These are phyloP conservation scores for Chaetomiaceae sp. DNA, from an alignment of 2,329 filamentous ascomycete species.

Conservation along the genomic window DNA sequence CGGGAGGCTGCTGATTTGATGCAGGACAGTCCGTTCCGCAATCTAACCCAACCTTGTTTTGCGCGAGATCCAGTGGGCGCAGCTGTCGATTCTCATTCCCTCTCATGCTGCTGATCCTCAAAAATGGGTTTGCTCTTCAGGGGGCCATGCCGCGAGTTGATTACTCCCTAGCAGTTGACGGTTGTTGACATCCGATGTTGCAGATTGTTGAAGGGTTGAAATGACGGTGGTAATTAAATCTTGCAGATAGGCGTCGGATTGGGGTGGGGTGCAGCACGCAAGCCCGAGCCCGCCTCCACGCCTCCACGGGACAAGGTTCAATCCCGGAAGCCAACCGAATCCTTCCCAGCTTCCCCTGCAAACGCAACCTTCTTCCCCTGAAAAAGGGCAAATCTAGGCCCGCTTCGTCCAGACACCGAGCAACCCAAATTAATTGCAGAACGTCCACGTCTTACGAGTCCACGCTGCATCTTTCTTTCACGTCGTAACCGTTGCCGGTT, in stretches of 20 bases:
- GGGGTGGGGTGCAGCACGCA: constrained; percentile 17
- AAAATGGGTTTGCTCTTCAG: no score
- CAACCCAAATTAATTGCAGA: constrained; percentile 11
- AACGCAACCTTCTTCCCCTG: background rate
- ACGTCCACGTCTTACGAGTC: background rate
- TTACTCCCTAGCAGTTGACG: no score
- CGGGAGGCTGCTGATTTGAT: constrained; percentile 19
- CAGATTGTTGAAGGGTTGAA: background rate
- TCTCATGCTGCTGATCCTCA: no score
- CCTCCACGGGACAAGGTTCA: background rate
- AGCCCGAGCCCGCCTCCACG: no score
- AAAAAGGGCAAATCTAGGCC: constrained; percentile 12
- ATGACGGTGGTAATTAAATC: constrained; percentile 19
- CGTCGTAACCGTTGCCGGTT: constrained; percentile 4
- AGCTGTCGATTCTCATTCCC: background rate
- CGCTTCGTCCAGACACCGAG: background rate
- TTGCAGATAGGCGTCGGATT: constrained; percentile 22
- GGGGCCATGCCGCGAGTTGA: no score
- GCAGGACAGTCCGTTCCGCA: constrained; percentile 1
- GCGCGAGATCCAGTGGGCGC: constrained; percentile 1
- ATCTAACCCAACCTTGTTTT: constrained; percentile 10
- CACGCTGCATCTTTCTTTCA: constrained; percentile 1
- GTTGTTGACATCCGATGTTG: constrained; percentile 1
- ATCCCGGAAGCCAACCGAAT: constrained; percentile 1
- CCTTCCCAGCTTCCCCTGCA: constrained; percentile 4